Evolutionary conservation across 2,329 filamentous ascomycete genomes (phyloP).

Genomic region (Lachnellula hyalina): DNA sequence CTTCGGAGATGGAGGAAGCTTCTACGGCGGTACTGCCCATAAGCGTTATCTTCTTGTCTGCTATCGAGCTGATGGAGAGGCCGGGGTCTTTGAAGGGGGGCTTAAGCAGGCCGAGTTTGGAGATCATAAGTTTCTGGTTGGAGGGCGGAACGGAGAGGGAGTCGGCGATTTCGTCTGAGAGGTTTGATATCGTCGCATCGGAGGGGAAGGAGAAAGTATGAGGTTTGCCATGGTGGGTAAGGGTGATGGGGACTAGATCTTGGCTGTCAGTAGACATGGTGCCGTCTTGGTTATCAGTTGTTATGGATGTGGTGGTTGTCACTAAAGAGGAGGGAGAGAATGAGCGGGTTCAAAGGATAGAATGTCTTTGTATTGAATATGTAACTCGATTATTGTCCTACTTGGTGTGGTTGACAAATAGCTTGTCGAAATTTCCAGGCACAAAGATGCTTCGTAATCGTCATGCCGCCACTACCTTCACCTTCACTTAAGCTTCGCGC

Average conservation of each 20-base stretch:
- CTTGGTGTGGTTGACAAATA: slow-evolving; percentile 1
- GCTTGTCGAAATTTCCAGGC: slow-evolving; percentile 9
- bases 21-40: slow-evolving; percentile 59
- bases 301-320: slow-evolving; percentile 8
- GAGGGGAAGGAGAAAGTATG: slow-evolving; percentile 41
- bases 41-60: slow-evolving; percentile 59
- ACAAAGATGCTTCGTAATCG: slow-evolving; percentile 28
- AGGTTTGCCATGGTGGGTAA: slow-evolving; percentile 43
- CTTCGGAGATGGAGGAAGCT: slow-evolving; percentile 48
- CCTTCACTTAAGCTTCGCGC: background rate
- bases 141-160: slow-evolving; percentile 52
- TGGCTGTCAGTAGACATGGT: slow-evolving; percentile 22
- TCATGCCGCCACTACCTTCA: background rate
- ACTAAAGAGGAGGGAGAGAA: background rate
- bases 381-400: background rate
- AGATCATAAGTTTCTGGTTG: slow-evolving; percentile 65
- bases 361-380: background rate
- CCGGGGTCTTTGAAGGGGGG: slow-evolving; percentile 56
- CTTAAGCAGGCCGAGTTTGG: slow-evolving; percentile 61
- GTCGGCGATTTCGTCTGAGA: slow-evolving; percentile 53
- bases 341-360: background rate
- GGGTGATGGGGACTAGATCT: slow-evolving; percentile 37
- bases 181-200: slow-evolving; percentile 49
- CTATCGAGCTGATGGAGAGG: slow-evolving; percentile 40
- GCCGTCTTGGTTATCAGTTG: slow-evolving; percentile 14